Conservation (phyloP, 2,329 filamentous ascomycete species). For the Dactylellina drechsleri region DNA sequence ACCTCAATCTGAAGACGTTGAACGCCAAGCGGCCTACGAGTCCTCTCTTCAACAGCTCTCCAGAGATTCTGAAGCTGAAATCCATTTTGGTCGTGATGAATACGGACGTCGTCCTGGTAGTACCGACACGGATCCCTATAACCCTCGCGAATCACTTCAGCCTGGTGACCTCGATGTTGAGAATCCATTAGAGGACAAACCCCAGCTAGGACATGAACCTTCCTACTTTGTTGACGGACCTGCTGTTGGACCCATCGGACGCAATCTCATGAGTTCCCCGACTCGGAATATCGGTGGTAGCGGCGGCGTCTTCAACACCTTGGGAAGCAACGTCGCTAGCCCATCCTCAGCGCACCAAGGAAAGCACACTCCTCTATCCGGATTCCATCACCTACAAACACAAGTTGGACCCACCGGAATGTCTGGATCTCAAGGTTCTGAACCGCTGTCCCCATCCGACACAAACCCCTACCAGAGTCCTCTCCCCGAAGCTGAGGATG, state of each 20-base stretch:
- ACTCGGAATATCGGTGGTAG: slow-evolving; percentile 58
- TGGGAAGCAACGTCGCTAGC: slow-evolving; percentile 68
- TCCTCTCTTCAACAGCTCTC: slow-evolving; percentile 59
- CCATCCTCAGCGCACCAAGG: slow-evolving; percentile 68
- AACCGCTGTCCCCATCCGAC: slow-evolving; percentile 87
- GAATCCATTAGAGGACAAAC: slow-evolving; percentile 67
- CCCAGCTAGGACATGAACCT: slow-evolving; percentile 60
- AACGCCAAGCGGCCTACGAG: slow-evolving; percentile 31
- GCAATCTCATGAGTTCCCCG: slow-evolving; percentile 63
- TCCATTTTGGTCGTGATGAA: slow-evolving; percentile 64
- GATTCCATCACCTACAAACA: slow-evolving; percentile 66
- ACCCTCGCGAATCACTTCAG: slow-evolving; percentile 73
- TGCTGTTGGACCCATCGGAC: slow-evolving; percentile 61
- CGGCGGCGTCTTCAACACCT: slow-evolving; percentile 67
- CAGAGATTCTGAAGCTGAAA: slow-evolving; percentile 63
- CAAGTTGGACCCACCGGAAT: slow-evolving; percentile 61
- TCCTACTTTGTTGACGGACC: slow-evolving; percentile 35
- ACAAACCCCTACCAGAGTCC: slow-evolving; percentile 97
- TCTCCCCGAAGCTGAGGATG: slow-evolving; percentile 75
- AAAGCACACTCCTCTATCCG: slow-evolving; percentile 61
- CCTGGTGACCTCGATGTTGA: slow-evolving; percentile 76
- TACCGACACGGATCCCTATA: slow-evolving; percentile 78
- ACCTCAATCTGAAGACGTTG: slow-evolving; percentile 60
- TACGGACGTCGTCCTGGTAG: slow-evolving; percentile 67
- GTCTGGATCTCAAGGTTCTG: slow-evolving; percentile 65